phyloP scores from a whole-genome alignment of 306 rosid genomes.

The Trifolium pratense region DNA sequence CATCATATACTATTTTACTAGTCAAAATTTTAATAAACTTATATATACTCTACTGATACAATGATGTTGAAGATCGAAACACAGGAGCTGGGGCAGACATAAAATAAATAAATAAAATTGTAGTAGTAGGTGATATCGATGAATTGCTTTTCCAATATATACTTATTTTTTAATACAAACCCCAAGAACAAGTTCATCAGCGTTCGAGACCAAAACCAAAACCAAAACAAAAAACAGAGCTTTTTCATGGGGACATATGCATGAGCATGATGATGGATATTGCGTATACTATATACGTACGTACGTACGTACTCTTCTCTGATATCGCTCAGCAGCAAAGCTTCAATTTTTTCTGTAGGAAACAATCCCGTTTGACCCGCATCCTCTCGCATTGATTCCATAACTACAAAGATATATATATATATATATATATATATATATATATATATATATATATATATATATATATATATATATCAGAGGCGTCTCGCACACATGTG shows the following conservation, averaged over 20 bases:
- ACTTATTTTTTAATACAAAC: conserved; percentile 30
- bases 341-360: conserved; percentile 20
- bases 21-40: too few relatives aligned
- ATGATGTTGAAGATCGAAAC: background rate
- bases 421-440: too few relatives aligned
- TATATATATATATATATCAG: too few relatives aligned
- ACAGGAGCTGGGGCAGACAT: background rate
- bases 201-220: conserved; percentile 1
- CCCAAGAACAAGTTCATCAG: conserved; percentile 46
- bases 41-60: too few relatives aligned
- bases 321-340: background rate
- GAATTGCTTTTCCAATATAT: background rate
- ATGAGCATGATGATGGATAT: background rate
- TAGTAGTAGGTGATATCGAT: background rate
- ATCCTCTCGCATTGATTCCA: conserved; percentile 33
- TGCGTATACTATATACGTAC: background rate
- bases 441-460: too few relatives aligned
- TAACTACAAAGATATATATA: too few relatives aligned
- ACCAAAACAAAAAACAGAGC: conserved; percentile 36
- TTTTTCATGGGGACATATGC: conserved; percentile 33
- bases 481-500: too few relatives aligned
- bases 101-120: background rate
- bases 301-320: background rate
- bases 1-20: too few relatives aligned
- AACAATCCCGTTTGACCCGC: conserved; percentile 46